These are phyloP conservation scores for Apiospora sp. DNA, from an alignment of 2,329 filamentous ascomycete species.

Conservation along the genomic window DNA sequence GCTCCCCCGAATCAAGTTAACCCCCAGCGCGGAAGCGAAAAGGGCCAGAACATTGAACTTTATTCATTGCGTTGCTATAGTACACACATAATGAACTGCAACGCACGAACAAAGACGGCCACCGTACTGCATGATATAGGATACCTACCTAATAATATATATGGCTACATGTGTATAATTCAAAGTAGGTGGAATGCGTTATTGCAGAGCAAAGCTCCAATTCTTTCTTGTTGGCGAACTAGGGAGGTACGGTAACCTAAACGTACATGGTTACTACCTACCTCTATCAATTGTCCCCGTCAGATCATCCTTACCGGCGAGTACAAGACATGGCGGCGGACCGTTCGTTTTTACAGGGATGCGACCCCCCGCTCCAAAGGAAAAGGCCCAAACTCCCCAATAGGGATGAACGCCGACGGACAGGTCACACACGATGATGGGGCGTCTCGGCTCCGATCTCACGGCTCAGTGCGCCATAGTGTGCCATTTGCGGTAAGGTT, in stretches of 20 bases:
- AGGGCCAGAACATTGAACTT: neutral
- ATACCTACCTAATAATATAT: neutral
- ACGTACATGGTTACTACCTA: neutral
- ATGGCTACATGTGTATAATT: too few species aligned
- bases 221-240: too few species aligned
- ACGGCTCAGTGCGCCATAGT: conserved; percentile 22
- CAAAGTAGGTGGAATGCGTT: too few species aligned
- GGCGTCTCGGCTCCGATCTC: conserved; percentile 22
- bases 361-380: neutral
- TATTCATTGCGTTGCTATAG: neutral
- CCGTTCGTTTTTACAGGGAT: conserved; percentile 11
- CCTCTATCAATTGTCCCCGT: neutral
- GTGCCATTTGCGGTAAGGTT: conserved; percentile 5
- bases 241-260: too few species aligned
- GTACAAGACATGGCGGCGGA: neutral
- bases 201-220: too few species aligned
- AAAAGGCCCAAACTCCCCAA: conserved; percentile 19
- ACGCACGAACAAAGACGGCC: neutral
- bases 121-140: neutral
- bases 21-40: conserved; percentile 1
- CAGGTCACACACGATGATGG: conserved; percentile 1
- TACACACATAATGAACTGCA: neutral
- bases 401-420: conserved; percentile 22
- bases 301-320: neutral
- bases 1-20: conserved; percentile 10